Base-by-base conservation (phyloP, 2,329 filamentous ascomycete genomes). In the Venturia nashicola region DNA sequence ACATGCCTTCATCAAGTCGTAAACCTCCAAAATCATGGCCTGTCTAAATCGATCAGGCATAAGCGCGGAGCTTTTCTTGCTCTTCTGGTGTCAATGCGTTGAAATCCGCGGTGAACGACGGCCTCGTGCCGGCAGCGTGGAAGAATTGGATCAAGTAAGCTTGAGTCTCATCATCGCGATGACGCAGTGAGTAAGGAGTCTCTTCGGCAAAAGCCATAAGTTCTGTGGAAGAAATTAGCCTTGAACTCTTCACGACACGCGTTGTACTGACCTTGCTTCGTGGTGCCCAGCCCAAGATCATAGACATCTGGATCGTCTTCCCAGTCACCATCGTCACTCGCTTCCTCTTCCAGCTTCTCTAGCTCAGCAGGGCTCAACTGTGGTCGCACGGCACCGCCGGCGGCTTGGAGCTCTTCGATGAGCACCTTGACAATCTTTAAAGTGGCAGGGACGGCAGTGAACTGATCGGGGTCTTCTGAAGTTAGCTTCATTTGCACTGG, bases 381-480 rank as follows among this genome's bases (percentile, higher is more conserved):
- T 84, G 81, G 2, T 57, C 82, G 82, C 7, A 59, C 23, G n/a
- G 59, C 36, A 34, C 65, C 65, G 42, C 65, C 55, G 3, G 48
- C 55, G 23, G 60, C 59, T 44, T 59, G 80, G 3, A 99, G 84
- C 76, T 99, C 94, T 72, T 96, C 91, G 59, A 97, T 88, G 9
- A 99, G 84, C 4, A 97, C 88, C 79, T 99, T 99, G 76, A 97
- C 78, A 66, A 99, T 97, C 78, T 99, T 99, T 71, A 99, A 82
- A 1, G 90, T 87, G 0, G 92, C 92, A 0, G 92, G 85, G 65
- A 99, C 86, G 66, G 89, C 85, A 6, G 91, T 97, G 78, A 88
- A 97, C 73, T 88, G 87, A 72, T 97, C 92, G 18, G 94, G 94
- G 72, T 93, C 86, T 89, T 65, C 61, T 18, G 16, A 57, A 11